Evolutionary conservation across 192 early-diverging fungal species (phyloP).

Genomic region (Dissophora ornata): DNA sequence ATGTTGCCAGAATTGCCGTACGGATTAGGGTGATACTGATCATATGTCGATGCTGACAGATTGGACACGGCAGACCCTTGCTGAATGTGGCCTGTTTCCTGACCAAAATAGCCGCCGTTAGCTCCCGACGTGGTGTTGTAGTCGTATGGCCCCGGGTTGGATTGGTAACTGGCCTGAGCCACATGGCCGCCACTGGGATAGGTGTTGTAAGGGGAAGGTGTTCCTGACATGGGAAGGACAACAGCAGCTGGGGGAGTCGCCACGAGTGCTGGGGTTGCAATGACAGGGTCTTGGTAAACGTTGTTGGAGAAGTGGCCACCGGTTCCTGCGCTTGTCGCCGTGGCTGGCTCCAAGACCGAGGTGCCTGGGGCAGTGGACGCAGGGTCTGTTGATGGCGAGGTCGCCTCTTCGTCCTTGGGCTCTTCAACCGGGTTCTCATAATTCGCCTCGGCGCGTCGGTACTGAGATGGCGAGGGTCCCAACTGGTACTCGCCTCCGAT

Average conservation of each 20-base stretch:
- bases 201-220: conserved; percentile 16
- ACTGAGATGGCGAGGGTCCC: conserved; percentile 44
- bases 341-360: conserved; percentile 13
- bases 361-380: conserved; percentile 1
- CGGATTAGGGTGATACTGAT: conserved; percentile 19
- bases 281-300: conserved; percentile 28
- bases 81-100: conserved; percentile 27
- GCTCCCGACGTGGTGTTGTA: no score
- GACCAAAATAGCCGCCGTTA: no score
- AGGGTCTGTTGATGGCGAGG: conserved; percentile 22
- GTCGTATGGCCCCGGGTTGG: conserved; percentile 16
- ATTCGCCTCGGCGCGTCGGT: conserved; percentile 29
- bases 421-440: conserved; percentile 14
- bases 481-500: conserved; percentile 34
- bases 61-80: conserved; percentile 26
- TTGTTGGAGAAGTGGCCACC: conserved; percentile 22
- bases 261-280: conserved; percentile 8
- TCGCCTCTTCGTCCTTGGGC: conserved; percentile 26
- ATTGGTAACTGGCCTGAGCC: conserved; percentile 30
- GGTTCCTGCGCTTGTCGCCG: neutral
- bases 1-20: conserved; percentile 20
- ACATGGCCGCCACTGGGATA: conserved; percentile 18
- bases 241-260: conserved; percentile 11
- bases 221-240: neutral
- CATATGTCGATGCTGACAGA: conserved; percentile 15